A percentile compares a stretch with the other conserved stretches of the same genome.
Conservation (phyloP, 163 green algal species). For the Chlorella variabilis region DNA sequence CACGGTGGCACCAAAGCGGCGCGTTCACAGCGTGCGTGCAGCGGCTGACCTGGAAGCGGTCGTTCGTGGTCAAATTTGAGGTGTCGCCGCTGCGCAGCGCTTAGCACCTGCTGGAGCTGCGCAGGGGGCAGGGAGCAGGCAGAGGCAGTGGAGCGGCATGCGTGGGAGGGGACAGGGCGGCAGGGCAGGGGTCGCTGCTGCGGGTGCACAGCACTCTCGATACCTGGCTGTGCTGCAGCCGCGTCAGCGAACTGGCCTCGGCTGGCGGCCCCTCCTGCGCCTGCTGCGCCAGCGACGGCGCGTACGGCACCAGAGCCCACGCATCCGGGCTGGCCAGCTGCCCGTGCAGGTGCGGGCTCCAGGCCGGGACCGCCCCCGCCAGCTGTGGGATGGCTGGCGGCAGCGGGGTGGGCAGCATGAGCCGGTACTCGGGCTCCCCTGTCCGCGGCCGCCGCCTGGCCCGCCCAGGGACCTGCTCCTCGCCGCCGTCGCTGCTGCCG, state of each 20-base stretch:
- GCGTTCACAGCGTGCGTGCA: too few species aligned
- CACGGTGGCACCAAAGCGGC: too few species aligned
- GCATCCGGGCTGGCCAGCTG: not conserved
- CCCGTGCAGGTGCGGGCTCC: not conserved
- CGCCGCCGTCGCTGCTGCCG: not conserved
- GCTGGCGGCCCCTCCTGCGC: not conserved
- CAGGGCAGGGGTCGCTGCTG: too few species aligned
- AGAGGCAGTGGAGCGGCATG: too few species aligned
- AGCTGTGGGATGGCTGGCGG: not conserved
- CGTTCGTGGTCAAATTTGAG: too few species aligned
- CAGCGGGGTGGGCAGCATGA: slow-evolving; percentile 24
- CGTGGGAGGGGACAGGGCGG: too few species aligned
- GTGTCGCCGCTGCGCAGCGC: too few species aligned
- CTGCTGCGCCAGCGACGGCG: not conserved
- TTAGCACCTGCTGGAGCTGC: too few species aligned
- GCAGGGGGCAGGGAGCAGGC: not conserved
- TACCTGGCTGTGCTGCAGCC: not conserved
- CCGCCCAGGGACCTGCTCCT: not conserved
- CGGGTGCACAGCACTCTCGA: too few species aligned
- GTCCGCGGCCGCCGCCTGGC: not conserved
- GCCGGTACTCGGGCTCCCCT: not conserved
- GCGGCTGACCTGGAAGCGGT: too few species aligned
- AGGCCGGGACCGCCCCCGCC: not conserved
- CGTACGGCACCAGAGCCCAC: slow-evolving; percentile 8
- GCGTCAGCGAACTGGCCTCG: too few species aligned